Evolutionary conservation across 2,329 filamentous ascomycete genomes (phyloP), one percentile per base, ranked within the genome.

Genomic region (Coniochaeta ligniaria): DNA sequence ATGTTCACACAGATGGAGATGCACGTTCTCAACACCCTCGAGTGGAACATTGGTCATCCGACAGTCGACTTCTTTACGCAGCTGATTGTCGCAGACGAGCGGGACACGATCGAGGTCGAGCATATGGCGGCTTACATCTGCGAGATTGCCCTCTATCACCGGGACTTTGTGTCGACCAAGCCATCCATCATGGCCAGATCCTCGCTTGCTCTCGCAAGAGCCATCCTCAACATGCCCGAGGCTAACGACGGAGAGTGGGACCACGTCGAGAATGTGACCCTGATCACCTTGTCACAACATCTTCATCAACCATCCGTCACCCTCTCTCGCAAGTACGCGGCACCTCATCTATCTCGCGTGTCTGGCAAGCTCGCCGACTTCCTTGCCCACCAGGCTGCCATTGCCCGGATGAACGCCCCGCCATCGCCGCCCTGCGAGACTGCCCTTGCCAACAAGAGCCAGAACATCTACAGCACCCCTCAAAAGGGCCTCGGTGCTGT

Each of bases 1-100:
- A 99, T 99, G 95, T 99, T 99, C 78, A 94, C 93, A 12, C 95
- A 99, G 76, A 99, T 99, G 95, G 95, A 99, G 79, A 98, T 96
- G 93, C 95, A 99, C 75, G 94, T 99, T 41, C 84, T 99, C 68
- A 96, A 97, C 78, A 99, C 95, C 1, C 84, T 99, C 62, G 92
- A 96, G 73, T 99, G 95, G 95, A 87, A 89, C 66, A 90, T 99
- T 67, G 95, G 95, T 60, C 94, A 98, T 77, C 93, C 95, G 1
- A 98, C 95, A 31, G 91, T 97, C 66, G 94, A 98, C 75, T 91
- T 89, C 73, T 99, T 97, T 77, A 83, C 96, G 55, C 90, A 96
- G 71, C 80, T 97, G 63, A 92, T 94, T 63, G 84, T 96, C 43
- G 84, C 90, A 54, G 91, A 96, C 73, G 91, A 90, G 72, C 76